phyloP scores from a whole-genome alignment of 306 rosid genomes.

The Lathyrus tuberosus region DNA sequence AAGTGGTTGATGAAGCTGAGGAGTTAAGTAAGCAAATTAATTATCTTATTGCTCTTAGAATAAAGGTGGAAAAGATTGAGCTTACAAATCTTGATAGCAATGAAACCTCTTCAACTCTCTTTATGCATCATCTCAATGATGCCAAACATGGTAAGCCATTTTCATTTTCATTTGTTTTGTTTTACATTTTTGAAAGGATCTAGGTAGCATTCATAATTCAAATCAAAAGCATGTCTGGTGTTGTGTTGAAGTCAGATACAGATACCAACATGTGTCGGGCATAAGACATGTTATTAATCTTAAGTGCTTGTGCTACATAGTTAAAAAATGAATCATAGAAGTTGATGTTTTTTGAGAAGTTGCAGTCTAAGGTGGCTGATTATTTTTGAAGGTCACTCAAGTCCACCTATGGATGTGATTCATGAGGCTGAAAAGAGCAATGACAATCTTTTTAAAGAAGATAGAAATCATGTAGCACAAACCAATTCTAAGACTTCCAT shows the following conservation, averaged over 20 bases:
- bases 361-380: not conserved
- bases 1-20: conserved; percentile 63
- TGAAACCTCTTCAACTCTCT: conserved; percentile 36
- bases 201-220: not conserved
- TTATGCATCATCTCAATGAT: conserved; percentile 31
- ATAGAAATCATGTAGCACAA: conserved; percentile 9
- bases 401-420: conserved; percentile 52
- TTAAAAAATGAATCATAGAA: not conserved
- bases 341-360: not conserved
- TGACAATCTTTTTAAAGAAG: conserved; percentile 35
- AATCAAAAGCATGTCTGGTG: not conserved
- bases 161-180: not conserved
- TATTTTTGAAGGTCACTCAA: conserved; percentile 40
- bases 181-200: not conserved
- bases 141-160: conserved; percentile 47
- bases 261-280: not conserved
- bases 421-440: conserved; percentile 63
- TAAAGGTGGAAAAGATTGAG: conserved; percentile 60
- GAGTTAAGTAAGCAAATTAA: conserved; percentile 75
- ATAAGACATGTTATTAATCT: not conserved
- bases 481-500: not conserved
- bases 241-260: not conserved
- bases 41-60: conserved; percentile 65
- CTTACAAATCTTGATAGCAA: conserved; percentile 32
- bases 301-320: not conserved